Base-by-base conservation (phyloP, 2,329 filamentous ascomycete species). In the Thyridium curvatum region DNA sequence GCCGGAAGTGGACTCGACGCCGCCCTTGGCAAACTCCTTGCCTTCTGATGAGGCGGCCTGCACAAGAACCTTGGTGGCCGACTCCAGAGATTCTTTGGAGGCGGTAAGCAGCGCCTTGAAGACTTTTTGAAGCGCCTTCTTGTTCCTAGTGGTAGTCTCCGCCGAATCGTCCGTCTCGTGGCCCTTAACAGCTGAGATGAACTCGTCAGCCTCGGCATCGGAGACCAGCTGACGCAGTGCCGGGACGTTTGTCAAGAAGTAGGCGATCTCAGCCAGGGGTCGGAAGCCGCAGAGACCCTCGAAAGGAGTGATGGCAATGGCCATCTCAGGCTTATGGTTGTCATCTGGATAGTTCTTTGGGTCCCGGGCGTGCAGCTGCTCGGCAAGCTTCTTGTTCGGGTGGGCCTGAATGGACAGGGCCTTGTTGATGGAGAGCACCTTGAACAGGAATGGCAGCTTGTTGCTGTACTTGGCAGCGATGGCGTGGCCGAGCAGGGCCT, bases 241-340 rank as follows among this genome's bases (percentile, higher is more conserved):
- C 9, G 64, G 51, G 2, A 76, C 55, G 2, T 53, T 59, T 35
- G 79, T 66, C 26, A 94, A 71, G 61, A 97, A 97, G 59, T 94
- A 86, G 0, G 80, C 72, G 46, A 97, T 93, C 64, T 98, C 90
- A 5, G 67, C 71, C 16, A 96, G 70, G 0, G 93, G 93, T 9
- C 93, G 79, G 71, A 98, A 98, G 28, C 93, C 93, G 54, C 93
- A 98, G 28, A 98, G 77, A 1, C 93, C 93, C 59, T 97, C 91
- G 50, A 98, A 98, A 0, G 88, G 84, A 1, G 93, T 97, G 53
- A 98, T 84, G 45, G 93, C 93, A 61, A 98, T 95, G 46, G 93
- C 90, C 93, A 98, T 98, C 66, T 98, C 93, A 28, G 93, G 93
- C 68, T 98, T 98, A 73, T 98, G 93, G 68, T 98, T 98, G 69